Base-by-base conservation (phyloP, 148 eudicot species). In the Simmondsia chinensis region DNA sequence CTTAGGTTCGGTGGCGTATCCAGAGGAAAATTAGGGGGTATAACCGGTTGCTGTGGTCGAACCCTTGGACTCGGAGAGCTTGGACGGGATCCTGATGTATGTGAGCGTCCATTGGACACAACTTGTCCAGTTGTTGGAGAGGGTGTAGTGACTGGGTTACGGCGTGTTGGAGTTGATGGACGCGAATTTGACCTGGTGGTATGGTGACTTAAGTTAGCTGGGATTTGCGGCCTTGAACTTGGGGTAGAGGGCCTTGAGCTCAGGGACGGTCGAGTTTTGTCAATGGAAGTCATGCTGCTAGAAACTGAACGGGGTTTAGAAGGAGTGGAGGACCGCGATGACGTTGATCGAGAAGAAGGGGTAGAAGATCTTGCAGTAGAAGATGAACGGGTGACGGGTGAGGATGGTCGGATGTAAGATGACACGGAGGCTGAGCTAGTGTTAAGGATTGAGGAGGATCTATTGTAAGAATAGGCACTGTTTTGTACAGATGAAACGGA, bases 361-460 rank as follows among this genome's bases (percentile, higher is more conserved):
- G 97, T 80, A 13, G 97, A 73, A 47, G 96, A 75, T 59, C 97
- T 75, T 42, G 93, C 46, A 20, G 69, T 33, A 30, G 89, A 72
- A 5, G 96, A 75, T 15, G 91, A 69, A 27, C 95, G 97, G 45
- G 68, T 36, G 39, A 54, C 68, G 37, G 97, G 95, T 45, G 95
- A 74, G 49, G 95, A 70, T 32, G 95, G 89, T 60, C 97, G 76
- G 35, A 76, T 85, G 60, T 85, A 91, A 48, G 97, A 91, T 43
- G 95, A 91, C 31, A 87, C 94, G 20, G 96, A 87, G 50, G 83
- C 79, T 35, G 96, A 87, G 56, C 96, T 87, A 31, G 97, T 85
- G 66, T 85, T 91, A 26, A 91, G 83, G 62, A 91, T 72, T 6
- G 77, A 64, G 56, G 71, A 33, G 37, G 87, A 74, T 68, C 81